Evolutionary conservation across 768 basidiomycete genomes (phyloP).

Genomic region (Pleurotus platypus): DNA sequence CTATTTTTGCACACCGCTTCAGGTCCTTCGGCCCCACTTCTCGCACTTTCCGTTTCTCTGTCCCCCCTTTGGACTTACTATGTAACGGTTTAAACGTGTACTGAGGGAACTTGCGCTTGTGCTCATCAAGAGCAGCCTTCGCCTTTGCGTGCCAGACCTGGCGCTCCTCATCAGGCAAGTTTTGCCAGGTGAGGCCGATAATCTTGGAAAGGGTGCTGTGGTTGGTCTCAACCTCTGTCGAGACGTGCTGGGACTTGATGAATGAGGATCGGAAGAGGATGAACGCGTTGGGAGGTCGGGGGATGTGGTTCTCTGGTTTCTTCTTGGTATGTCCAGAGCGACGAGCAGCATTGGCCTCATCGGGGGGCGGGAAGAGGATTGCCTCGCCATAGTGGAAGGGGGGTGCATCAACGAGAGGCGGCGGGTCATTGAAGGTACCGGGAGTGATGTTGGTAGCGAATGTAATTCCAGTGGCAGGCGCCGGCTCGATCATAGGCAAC

Average conservation of each 20-base stretch:
- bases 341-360: conserved; percentile 30
- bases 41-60: conserved; percentile 53
- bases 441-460: conserved; percentile 61
- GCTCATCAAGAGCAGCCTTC: conserved; percentile 67
- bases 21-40: conserved; percentile 63
- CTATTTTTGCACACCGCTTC: conserved; percentile 64
- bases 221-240: conserved; percentile 75
- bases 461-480: conserved; percentile 35
- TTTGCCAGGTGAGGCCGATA: conserved; percentile 81
- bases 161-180: conserved; percentile 69
- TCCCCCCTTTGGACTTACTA: conserved; percentile 33
- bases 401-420: conserved; percentile 30
- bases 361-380: conserved; percentile 57
- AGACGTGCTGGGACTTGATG: conserved; percentile 75
- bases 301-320: conserved; percentile 73
- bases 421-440: conserved; percentile 50
- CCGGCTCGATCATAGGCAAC: conserved; percentile 30
- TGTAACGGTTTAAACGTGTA: conserved; percentile 73
- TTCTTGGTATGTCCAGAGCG: conserved; percentile 61
- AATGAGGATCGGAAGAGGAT: conserved; percentile 84
- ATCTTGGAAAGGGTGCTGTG: conserved; percentile 84
- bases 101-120: conserved; percentile 70
- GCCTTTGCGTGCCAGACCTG: conserved; percentile 78
- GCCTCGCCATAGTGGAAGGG: conserved; percentile 28
- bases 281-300: conserved; percentile 83